Conservation (phyloP, 768 basidiomycete species). For the Leccinellum albellum region DNA sequence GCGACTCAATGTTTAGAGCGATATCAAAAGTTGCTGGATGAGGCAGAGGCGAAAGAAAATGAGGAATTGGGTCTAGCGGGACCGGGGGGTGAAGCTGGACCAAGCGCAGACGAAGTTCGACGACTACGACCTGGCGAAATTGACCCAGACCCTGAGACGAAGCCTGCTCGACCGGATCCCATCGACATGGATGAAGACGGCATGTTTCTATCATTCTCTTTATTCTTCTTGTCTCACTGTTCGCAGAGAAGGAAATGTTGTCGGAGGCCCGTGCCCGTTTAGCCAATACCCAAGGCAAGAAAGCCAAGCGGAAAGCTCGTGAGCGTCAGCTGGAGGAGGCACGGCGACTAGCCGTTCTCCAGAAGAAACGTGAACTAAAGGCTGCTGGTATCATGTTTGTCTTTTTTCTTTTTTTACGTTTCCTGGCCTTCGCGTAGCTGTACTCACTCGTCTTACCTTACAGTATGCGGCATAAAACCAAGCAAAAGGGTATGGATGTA, state of each 20-base stretch:
- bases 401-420: constrained; percentile 4
- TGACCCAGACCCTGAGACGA: constrained; percentile 98
- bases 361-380: constrained; percentile 97
- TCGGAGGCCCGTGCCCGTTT: constrained; percentile 97
- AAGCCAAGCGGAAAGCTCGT: constrained; percentile 97
- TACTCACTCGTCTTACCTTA: constrained; percentile 1
- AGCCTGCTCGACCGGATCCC: constrained; percentile 96
- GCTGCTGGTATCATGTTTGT: constrained; percentile 94
- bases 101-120: constrained; percentile 90
- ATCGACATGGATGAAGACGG: constrained; percentile 99
- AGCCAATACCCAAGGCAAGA: constrained; percentile 99
- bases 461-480: constrained; percentile 90
- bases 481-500: constrained; percentile 97
- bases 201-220: constrained; percentile 31
- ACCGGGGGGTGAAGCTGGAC: constrained; percentile 72
- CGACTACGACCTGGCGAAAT: constrained; percentile 92
- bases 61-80: constrained; percentile 91
- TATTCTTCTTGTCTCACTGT: neutral
- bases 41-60: constrained; percentile 94
- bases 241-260: constrained; percentile 95
- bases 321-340: constrained; percentile 98
- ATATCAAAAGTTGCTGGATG: constrained; percentile 96
- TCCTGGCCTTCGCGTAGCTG: neutral
- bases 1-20: constrained; percentile 97
- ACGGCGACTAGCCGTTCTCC: constrained; percentile 85